phyloP scores from a whole-genome alignment of 768 basidiomycete genomes.

The Leccinum barrowsii region DNA sequence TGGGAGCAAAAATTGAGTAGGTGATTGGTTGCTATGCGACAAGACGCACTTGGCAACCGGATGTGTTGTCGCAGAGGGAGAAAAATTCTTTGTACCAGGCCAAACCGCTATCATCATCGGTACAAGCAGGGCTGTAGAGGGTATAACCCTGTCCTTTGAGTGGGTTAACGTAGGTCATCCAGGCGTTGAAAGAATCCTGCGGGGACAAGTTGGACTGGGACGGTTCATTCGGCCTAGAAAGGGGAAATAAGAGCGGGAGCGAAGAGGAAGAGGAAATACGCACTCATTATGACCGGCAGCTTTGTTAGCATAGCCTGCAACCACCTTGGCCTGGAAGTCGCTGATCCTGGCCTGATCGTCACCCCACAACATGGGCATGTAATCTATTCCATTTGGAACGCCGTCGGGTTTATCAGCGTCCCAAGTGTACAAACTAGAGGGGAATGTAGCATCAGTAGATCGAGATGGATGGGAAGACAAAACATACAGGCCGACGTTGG shows the following conservation, averaged over 20 bases:
- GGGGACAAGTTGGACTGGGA: constrained; percentile 63
- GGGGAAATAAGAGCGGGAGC: constrained; percentile 1
- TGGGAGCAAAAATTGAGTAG: constrained; percentile 22
- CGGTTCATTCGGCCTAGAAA: constrained; percentile 59
- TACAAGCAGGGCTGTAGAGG: constrained; percentile 64
- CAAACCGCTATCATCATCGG: constrained; percentile 54
- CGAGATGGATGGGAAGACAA: not conserved
- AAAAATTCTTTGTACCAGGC: constrained; percentile 66
- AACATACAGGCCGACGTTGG: constrained; percentile 42
- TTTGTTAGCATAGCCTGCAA: constrained; percentile 46
- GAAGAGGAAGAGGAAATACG: constrained; percentile 16
- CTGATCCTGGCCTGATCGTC: constrained; percentile 28
- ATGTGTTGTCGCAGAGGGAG: constrained; percentile 31
- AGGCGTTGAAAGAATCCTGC: constrained; percentile 45
- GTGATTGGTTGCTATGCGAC: not conserved
- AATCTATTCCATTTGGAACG: constrained; percentile 39
- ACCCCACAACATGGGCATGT: constrained; percentile 72
- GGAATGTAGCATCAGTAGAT: not conserved
- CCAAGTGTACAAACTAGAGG: constrained; percentile 63
- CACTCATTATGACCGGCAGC: constrained; percentile 77
- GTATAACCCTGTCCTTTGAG: constrained; percentile 52
- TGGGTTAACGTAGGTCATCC: constrained; percentile 59
- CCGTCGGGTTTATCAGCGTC: constrained; percentile 38
- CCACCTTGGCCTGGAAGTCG: constrained; percentile 44
- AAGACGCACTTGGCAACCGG: constrained; percentile 48